A percentile compares a stretch with the other conserved stretches of the same genome.
Evolutionary conservation across 2,329 filamentous ascomycete genomes (phyloP).

Genomic region (Corniculantispora saksenae): DNA sequence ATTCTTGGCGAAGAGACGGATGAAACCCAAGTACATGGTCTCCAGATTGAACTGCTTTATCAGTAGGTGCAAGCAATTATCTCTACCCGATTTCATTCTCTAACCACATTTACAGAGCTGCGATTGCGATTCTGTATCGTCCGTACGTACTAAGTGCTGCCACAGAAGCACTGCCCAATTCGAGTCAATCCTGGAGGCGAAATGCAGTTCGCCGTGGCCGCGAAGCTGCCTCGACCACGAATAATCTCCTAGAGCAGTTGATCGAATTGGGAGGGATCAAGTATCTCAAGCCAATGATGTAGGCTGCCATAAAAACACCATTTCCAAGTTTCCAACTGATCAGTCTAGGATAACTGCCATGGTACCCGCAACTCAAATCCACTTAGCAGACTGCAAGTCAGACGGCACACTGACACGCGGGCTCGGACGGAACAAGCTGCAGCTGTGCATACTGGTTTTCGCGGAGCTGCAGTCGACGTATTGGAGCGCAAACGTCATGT

Average conservation of each 20-base stretch:
- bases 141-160: background rate
- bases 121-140: background rate
- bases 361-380: conserved; percentile 14
- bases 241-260: background rate
- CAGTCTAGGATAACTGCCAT: conserved; percentile 7
- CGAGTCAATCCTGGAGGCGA: background rate
- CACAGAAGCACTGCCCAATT: background rate
- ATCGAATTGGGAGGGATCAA: conserved; percentile 6
- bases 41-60: conserved; percentile 1
- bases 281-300: conserved; percentile 15
- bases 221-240: conserved; percentile 14
- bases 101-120: background rate
- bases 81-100: background rate
- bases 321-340: background rate
- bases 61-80: background rate
- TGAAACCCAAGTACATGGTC: background rate
- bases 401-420: background rate
- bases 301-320: background rate
- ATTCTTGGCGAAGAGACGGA: background rate
- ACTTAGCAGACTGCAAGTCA: conserved; percentile 11
- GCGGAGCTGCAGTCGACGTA: conserved; percentile 2
- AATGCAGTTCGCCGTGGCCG: background rate
- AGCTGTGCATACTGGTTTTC: conserved; percentile 5
- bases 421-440: conserved; percentile 4
- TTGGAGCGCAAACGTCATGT: conserved; percentile 18